Evolutionary conservation across 2,329 filamentous ascomycete species (phyloP).

Genomic region (Nemania serpens): DNA sequence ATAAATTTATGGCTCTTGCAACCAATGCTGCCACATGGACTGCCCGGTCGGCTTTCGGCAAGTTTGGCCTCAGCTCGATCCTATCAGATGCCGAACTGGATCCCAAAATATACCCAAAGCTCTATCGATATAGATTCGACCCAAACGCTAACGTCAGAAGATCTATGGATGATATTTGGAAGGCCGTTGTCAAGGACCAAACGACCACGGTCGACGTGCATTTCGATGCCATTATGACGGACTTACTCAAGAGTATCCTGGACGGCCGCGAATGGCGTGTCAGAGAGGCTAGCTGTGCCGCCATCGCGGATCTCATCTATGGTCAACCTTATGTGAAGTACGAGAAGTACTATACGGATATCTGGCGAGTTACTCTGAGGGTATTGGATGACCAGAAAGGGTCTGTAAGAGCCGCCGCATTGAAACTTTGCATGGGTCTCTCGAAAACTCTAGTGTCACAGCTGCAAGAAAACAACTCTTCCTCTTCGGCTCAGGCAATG

Average conservation of each 20-base stretch:
- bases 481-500: constrained; percentile 75
- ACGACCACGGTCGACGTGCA: constrained; percentile 75
- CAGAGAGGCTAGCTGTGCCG: constrained; percentile 88
- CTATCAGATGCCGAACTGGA: constrained; percentile 87
- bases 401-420: constrained; percentile 79
- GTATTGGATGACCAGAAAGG: constrained; percentile 96
- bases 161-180: constrained; percentile 99
- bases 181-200: constrained; percentile 88
- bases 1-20: constrained; percentile 97
- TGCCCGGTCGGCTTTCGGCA: constrained; percentile 92
- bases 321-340: constrained; percentile 78
- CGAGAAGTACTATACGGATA: constrained; percentile 79
- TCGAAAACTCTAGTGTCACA: constrained; percentile 85
- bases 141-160: constrained; percentile 90
- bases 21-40: constrained; percentile 97
- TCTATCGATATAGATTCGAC: constrained; percentile 93
- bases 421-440: constrained; percentile 80
- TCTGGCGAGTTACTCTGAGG: constrained; percentile 86
- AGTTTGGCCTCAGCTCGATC: constrained; percentile 90
- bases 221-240: constrained; percentile 87
- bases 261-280: constrained; percentile 88
- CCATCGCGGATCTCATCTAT: constrained; percentile 85
- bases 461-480: constrained; percentile 75
- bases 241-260: constrained; percentile 82
- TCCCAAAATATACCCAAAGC: constrained; percentile 91